A percentile compares a stretch with the other conserved stretches of the same genome.
These are phyloP conservation scores for Basidiobolus heterosporus DNA, from an alignment of 371 early-diverging fungal genomes.

Conservation along the genomic window DNA sequence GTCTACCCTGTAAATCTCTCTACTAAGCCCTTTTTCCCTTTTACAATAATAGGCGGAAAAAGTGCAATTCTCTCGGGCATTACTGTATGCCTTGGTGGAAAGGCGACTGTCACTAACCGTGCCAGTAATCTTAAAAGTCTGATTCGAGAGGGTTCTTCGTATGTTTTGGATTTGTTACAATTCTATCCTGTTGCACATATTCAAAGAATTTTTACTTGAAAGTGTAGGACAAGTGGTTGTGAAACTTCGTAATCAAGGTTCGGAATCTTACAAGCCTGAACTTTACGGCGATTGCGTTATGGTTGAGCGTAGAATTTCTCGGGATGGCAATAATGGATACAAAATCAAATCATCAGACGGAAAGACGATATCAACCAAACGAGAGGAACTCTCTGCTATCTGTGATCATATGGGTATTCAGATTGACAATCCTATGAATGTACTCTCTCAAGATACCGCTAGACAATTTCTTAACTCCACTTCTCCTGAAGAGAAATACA, in stretches of 20 bases:
- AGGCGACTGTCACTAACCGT: slow-evolving; percentile 71
- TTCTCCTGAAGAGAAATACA: slow-evolving; percentile 69
- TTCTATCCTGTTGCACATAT: neutral
- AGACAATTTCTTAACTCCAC: slow-evolving; percentile 72
- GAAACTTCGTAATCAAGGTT: slow-evolving; percentile 63
- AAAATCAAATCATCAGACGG: slow-evolving; percentile 48
- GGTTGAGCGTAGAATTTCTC: slow-evolving; percentile 65
- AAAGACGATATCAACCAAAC: slow-evolving; percentile 44
- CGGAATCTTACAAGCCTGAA: slow-evolving; percentile 62
- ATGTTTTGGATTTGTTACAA: slow-evolving; percentile 1
- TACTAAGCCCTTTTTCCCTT: neutral
- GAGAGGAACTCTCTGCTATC: slow-evolving; percentile 66
- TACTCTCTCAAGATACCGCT: slow-evolving; percentile 85
- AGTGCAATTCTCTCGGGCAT: slow-evolving; percentile 87
- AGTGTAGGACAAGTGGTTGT: slow-evolving; percentile 49
- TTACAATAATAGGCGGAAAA: slow-evolving; percentile 63
- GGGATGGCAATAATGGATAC: slow-evolving; percentile 51
- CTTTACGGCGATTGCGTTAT: slow-evolving; percentile 63
- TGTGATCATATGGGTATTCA: slow-evolving; percentile 78
- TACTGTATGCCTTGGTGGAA: slow-evolving; percentile 79
- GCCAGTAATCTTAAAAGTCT: slow-evolving; percentile 58
- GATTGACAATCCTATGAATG: slow-evolving; percentile 81
- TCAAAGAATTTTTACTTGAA: neutral
- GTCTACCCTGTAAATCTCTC: neutral
- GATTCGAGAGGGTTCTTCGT: slow-evolving; percentile 67